These are phyloP conservation scores for Microdochium paspali DNA, from an alignment of 2,329 filamentous ascomycete species.

Conservation along the genomic window DNA sequence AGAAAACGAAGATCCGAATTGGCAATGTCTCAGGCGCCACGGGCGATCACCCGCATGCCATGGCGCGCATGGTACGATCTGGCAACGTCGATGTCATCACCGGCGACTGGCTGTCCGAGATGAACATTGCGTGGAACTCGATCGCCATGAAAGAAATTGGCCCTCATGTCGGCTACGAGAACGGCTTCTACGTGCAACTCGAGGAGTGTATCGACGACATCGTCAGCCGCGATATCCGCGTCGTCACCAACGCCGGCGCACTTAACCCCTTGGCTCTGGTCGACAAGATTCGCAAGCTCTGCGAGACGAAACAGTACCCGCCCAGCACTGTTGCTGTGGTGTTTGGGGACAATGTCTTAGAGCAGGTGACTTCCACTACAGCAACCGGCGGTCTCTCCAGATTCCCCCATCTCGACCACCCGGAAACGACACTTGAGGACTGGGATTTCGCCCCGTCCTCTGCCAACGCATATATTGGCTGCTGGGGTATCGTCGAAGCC, in stretches of 20 bases:
- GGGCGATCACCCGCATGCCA: constrained; percentile 10
- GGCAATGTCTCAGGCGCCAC: constrained; percentile 13
- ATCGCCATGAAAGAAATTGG: constrained; percentile 15
- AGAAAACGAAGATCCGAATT: constrained; percentile 7
- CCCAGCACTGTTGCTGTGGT: constrained; percentile 16
- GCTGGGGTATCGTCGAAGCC: constrained; percentile 33
- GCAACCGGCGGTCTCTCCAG: constrained; percentile 20
- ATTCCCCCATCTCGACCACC: constrained; percentile 12
- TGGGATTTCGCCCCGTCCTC: constrained; percentile 1
- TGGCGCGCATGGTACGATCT: constrained; percentile 14
- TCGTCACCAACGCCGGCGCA: constrained; percentile 44
- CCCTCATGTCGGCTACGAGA: constrained; percentile 22
- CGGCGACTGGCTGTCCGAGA: constrained; percentile 30
- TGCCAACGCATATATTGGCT: constrained; percentile 43
- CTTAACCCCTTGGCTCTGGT: constrained; percentile 41
- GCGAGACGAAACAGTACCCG: constrained; percentile 5
- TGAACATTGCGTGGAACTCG: constrained; percentile 39
- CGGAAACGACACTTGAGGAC: constrained; percentile 18
- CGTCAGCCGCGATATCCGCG: constrained; percentile 33
- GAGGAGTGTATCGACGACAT: constrained; percentile 12
- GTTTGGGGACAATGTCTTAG: constrained; percentile 20
- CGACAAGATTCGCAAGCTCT: constrained; percentile 40
- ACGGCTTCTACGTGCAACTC: constrained; percentile 20
- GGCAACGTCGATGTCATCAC: constrained; percentile 30
- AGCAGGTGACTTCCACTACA: constrained; percentile 26